Conservation (phyloP, 805 yeast species). For the Zygosaccharomyces siamensis region DNA sequence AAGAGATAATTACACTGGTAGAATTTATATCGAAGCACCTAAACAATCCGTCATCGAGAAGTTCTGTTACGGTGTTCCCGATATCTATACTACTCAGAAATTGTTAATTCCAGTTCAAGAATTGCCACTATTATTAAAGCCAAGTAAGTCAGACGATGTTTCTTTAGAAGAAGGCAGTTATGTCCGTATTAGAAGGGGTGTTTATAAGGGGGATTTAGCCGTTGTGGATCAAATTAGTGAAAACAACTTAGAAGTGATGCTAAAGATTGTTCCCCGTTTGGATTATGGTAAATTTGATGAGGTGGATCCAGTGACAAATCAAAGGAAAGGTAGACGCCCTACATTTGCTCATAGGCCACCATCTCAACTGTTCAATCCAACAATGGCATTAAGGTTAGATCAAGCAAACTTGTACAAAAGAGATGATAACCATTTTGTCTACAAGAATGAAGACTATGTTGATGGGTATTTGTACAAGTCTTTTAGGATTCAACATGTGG, state of each 20-base stretch:
- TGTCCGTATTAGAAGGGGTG: constrained; percentile 85
- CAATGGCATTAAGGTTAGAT: constrained; percentile 84
- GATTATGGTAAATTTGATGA: constrained; percentile 73
- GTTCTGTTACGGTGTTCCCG: constrained; percentile 85
- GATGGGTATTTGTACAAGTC: constrained; percentile 87
- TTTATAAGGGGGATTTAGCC: constrained; percentile 89
- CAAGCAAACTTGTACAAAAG: constrained; percentile 66
- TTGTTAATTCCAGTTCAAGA: constrained; percentile 92
- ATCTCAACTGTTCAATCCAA: constrained; percentile 79
- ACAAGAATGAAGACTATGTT: constrained; percentile 81
- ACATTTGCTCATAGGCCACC: constrained; percentile 72
- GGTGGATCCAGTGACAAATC: constrained; percentile 48
- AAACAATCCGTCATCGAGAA: constrained; percentile 86
- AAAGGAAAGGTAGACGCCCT: constrained; percentile 46
- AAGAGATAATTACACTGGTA: constrained; percentile 87
- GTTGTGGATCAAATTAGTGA: constrained; percentile 89
- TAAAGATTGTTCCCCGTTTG: constrained; percentile 86
- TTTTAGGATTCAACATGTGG: constrained; percentile 75
- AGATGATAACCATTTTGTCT: constrained; percentile 59
- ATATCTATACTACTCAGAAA: constrained; percentile 68
- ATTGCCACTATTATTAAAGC: constrained; percentile 87
- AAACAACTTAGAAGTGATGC: constrained; percentile 91
- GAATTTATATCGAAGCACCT: constrained; percentile 90
- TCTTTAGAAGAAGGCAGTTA: constrained; percentile 88
- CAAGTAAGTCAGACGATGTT: constrained; percentile 80